phyloP scores from a whole-genome alignment of 192 early-diverging fungal species.

The Entomortierella chlamydospora region DNA sequence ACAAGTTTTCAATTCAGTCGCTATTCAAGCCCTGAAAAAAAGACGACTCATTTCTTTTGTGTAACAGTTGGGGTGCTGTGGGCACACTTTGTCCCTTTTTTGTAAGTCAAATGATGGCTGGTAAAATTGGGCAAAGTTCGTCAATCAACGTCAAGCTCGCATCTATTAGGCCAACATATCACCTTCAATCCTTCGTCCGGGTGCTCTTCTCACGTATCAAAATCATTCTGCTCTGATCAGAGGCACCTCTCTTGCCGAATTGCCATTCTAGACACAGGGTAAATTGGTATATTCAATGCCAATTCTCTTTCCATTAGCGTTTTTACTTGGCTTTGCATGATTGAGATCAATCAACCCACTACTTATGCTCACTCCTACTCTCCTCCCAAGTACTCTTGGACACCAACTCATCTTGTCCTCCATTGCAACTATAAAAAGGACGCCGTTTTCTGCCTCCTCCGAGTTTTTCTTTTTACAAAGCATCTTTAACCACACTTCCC shows the following conservation, averaged over 20 bases:
- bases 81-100: background rate
- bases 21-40: constrained; percentile 12
- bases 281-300: too few species aligned
- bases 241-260: too few species aligned
- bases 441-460: background rate
- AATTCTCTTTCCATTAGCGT: too few species aligned
- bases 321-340: too few species aligned
- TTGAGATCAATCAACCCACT: background rate
- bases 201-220: too few species aligned
- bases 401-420: background rate
- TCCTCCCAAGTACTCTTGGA: background rate
- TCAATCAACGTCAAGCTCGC: too few species aligned
- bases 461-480: background rate
- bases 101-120: background rate
- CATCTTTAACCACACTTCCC: background rate
- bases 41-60: constrained; percentile 55
- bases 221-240: too few species aligned
- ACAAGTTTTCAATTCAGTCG: constrained; percentile 2
- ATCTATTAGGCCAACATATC: too few species aligned
- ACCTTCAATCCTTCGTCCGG: too few species aligned
- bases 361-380: background rate
- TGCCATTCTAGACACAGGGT: too few species aligned
- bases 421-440: background rate
- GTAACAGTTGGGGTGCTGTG: constrained; percentile 15
- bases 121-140: background rate